Conservation (phyloP, 2,329 filamentous ascomycete species). For the Colletotrichum spaethianum region DNA sequence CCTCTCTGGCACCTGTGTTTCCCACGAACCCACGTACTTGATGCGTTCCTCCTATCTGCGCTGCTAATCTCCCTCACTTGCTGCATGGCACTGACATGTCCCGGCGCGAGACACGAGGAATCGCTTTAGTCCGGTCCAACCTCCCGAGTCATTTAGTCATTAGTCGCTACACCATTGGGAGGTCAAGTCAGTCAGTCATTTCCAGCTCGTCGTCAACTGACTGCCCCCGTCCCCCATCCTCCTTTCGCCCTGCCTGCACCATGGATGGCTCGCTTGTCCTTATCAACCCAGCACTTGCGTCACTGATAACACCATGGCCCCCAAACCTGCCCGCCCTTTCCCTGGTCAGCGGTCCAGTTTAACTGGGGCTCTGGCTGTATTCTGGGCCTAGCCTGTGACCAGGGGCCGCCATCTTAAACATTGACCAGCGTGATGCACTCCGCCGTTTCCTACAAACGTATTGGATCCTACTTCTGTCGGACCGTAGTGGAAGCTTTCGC, state of each 20-base stretch:
- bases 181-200: slow-evolving; percentile 26
- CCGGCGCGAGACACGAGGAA: slow-evolving; percentile 30
- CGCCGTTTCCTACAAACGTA: slow-evolving; percentile 23
- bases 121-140: not conserved
- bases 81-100: slow-evolving; percentile 37
- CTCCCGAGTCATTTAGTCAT: slow-evolving; percentile 35
- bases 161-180: not conserved
- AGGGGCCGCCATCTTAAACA: slow-evolving; percentile 36
- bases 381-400: slow-evolving; percentile 38
- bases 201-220: slow-evolving; percentile 17
- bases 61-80: slow-evolving; percentile 9
- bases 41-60: slow-evolving; percentile 2
- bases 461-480: not conserved
- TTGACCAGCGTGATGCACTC: slow-evolving; percentile 38
- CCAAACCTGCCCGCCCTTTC: slow-evolving; percentile 28
- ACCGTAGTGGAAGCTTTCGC: slow-evolving; percentile 8
- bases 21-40: slow-evolving; percentile 2
- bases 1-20: slow-evolving; percentile 19
- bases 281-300: slow-evolving; percentile 40
- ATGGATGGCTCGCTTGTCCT: slow-evolving; percentile 13
- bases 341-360: slow-evolving; percentile 38
- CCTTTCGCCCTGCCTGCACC: not conserved
- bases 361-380: slow-evolving; percentile 35
- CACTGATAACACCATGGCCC: slow-evolving; percentile 40
- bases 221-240: not conserved